phyloP scores from a whole-genome alignment of 768 basidiomycete species.

The Tylopilus vinaceipallidus region DNA sequence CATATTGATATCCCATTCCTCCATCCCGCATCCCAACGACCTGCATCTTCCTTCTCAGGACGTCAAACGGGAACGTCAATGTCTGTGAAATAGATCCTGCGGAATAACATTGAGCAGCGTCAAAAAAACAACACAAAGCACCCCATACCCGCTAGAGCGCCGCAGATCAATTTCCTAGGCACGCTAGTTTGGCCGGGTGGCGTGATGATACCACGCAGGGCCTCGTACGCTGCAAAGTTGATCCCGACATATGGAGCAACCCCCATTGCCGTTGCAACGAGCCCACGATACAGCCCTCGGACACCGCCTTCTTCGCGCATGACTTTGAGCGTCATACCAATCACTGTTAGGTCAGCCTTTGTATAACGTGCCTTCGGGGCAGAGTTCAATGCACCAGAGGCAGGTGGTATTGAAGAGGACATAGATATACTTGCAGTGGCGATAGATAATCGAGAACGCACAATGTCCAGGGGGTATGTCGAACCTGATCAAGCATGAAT shows the following conservation, averaged over 20 bases:
- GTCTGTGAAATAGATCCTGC: constrained; percentile 90
- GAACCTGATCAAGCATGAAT: constrained; percentile 47
- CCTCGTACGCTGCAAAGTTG: constrained; percentile 95
- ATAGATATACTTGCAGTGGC: constrained; percentile 78
- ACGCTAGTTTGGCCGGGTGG: constrained; percentile 77
- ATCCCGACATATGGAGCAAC: constrained; percentile 90
- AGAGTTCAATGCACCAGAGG: constrained; percentile 50
- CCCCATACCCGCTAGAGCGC: constrained; percentile 75
- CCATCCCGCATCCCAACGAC: constrained; percentile 75
- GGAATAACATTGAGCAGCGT: constrained; percentile 4
- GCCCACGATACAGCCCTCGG: constrained; percentile 80
- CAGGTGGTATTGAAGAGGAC: constrained; percentile 26
- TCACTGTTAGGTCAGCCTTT: constrained; percentile 62
- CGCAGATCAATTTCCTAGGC: constrained; percentile 73
- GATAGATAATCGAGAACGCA: constrained; percentile 89
- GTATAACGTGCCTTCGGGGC: constrained; percentile 38
- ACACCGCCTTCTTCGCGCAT: constrained; percentile 91
- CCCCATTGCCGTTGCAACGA: constrained; percentile 81
- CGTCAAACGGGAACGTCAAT: constrained; percentile 94
- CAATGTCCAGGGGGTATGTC: constrained; percentile 92
- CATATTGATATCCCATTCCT: constrained; percentile 63
- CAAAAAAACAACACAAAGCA: background rate
- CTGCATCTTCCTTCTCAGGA: constrained; percentile 94
- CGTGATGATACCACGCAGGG: constrained; percentile 68
- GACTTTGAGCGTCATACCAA: constrained; percentile 89